Evolutionary conservation across 306 rosid genomes (phyloP).

Genomic region (Dicorynia guianensis): DNA sequence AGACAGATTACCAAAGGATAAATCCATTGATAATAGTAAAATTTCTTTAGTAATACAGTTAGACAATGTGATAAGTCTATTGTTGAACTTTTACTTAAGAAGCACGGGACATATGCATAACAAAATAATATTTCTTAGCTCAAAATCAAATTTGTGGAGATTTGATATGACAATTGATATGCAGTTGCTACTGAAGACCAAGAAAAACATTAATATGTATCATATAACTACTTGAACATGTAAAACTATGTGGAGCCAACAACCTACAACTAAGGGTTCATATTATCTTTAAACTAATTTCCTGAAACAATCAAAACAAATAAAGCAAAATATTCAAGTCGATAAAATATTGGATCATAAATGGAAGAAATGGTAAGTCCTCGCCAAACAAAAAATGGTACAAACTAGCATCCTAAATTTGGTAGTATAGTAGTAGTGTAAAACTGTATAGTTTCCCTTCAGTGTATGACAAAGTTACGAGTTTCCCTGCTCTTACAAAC

Average conservation of each 20-base stretch:
- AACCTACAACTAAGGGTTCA: background rate
- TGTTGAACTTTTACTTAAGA: no score
- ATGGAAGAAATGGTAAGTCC: background rate
- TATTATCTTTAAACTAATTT: background rate
- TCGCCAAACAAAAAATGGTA: background rate
- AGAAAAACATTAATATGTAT: background rate
- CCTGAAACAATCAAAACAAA: background rate
- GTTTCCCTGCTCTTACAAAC: slow-evolving; percentile 67
- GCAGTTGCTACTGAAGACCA: background rate
- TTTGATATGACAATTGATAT: background rate
- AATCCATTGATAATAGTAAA: no score
- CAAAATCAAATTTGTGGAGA: background rate
- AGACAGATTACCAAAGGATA: no score
- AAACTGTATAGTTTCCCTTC: background rate
- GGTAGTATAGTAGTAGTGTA: no score
- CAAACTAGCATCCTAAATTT: no score
- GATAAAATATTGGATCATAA: background rate
- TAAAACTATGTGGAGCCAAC: background rate
- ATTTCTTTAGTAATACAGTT: no score
- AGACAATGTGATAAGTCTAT: no score
- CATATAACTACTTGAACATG: background rate
- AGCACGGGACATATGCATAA: background rate
- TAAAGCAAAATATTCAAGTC: background rate
- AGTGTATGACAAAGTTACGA: background rate
- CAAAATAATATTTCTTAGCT: background rate